These are phyloP conservation scores for Sugiyamaella xylanicola DNA, from an alignment of 1,139 yeast genomes.

Conservation along the genomic window DNA sequence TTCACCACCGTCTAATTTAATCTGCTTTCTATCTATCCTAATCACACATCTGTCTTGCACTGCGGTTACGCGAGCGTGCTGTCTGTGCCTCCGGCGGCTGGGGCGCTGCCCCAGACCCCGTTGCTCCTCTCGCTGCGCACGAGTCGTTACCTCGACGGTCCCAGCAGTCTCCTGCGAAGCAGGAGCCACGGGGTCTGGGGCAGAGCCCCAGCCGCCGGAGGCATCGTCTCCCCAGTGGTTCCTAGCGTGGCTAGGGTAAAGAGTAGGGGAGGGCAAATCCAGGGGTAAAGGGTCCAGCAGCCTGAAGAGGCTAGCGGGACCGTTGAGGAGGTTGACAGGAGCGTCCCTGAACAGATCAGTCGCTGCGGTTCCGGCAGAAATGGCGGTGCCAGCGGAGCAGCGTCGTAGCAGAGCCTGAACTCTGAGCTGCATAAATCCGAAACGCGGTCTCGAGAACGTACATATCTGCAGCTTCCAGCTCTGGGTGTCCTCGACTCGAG, in stretches of 20 bases:
- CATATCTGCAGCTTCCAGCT: too few species aligned
- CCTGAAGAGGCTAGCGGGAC: not conserved
- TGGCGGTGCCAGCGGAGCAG: not conserved
- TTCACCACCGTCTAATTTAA: slow-evolving; percentile 57
- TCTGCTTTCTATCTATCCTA: not conserved
- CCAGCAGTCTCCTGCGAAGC: not conserved
- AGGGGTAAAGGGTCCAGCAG: not conserved
- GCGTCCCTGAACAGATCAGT: too few species aligned
- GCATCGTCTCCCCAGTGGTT: not conserved
- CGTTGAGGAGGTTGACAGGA: not conserved
- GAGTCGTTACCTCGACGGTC: not conserved
- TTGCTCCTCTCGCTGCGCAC: not conserved
- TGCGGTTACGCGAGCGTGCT: not conserved
- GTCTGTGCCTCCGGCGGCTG: slow-evolving; percentile 1
- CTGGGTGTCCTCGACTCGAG: too few species aligned
- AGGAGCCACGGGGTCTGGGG: not conserved
- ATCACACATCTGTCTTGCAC: not conserved
- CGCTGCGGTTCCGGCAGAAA: not conserved
- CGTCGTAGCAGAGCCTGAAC: too few species aligned
- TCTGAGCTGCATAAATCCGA: not conserved
- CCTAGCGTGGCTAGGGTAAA: not conserved
- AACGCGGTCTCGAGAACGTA: too few species aligned
- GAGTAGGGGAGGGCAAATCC: not conserved
- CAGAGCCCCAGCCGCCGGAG: slow-evolving; percentile 2
- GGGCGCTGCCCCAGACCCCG: not conserved